These are phyloP conservation scores for Scenedesmus sp. DNA, from an alignment of 163 green algal species.

Conservation along the genomic window DNA sequence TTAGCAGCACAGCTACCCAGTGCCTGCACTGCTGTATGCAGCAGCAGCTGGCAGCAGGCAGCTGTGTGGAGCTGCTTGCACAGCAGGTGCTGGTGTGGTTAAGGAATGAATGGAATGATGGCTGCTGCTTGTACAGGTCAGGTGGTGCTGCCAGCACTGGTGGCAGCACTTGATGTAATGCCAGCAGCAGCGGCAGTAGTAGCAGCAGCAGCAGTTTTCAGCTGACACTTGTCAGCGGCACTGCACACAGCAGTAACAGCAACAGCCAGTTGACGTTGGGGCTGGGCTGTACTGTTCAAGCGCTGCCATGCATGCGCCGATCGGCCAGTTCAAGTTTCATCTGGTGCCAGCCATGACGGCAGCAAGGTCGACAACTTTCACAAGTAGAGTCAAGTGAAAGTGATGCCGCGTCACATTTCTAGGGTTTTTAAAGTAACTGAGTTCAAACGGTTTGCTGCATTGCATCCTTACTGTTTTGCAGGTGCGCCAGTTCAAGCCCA, in stretches of 20 bases:
- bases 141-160: too few relatives aligned
- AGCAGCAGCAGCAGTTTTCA: not conserved
- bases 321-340: not conserved
- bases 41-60: not conserved
- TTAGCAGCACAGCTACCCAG: not conserved
- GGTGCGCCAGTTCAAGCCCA: constrained; percentile 91
- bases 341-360: not conserved
- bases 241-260: not conserved
- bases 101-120: too few relatives aligned
- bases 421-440: not conserved
- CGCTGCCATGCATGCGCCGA: not conserved
- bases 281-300: too few relatives aligned
- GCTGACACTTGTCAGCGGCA: not conserved
- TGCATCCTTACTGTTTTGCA: constrained; percentile 55
- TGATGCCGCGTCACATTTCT: not conserved
- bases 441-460: too few relatives aligned
- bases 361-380: not conserved
- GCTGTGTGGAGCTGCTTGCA: too few relatives aligned
- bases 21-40: not conserved
- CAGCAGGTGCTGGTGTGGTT: too few relatives aligned
- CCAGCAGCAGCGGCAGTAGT: constrained; percentile 1
- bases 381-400: too few relatives aligned
- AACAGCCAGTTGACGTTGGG: not conserved
- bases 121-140: too few relatives aligned
- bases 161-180: not conserved